Conservation (phyloP, 257 asterid genomes). For the Rehmannia glutinosa region DNA sequence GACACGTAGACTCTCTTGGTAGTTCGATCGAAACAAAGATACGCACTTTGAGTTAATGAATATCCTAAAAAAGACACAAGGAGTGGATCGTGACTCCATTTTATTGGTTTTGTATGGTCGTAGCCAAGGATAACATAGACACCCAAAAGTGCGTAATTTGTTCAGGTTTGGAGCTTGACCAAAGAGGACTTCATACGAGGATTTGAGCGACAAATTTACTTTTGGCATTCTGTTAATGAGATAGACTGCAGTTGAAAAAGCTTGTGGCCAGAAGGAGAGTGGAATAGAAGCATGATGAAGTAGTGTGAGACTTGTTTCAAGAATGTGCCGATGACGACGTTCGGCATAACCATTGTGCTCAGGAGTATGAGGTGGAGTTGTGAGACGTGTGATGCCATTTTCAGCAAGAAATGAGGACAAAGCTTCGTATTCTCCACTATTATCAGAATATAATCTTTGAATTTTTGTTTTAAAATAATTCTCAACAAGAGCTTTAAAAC, state of each 20-base stretch:
- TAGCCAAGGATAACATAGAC: conserved; percentile 3
- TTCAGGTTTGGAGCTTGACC: not conserved
- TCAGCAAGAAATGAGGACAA: not conserved
- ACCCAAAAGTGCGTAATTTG: not conserved
- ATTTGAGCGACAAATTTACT: no score
- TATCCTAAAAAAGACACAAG: not conserved
- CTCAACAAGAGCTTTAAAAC: not conserved
- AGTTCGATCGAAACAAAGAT: not conserved
- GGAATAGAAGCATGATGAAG: not conserved
- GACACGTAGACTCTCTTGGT: not conserved
- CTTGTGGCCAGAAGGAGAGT: not conserved
- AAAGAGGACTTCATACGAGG: no score
- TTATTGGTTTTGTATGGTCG: not conserved
- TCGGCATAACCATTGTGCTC: conserved; percentile 18
- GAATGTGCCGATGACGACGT: conserved; percentile 3
- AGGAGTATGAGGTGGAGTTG: conserved; percentile 16
- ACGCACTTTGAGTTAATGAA: not conserved
- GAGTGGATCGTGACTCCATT: not conserved
- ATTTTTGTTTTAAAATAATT: not conserved
- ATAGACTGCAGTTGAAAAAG: not conserved
- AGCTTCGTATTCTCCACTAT: not conserved
- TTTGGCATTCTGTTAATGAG: conserved; percentile 15
- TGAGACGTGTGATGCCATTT: conserved; percentile 7
- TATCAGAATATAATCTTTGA: not conserved
- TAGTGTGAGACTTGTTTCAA: not conserved